phyloP scores from a whole-genome alignment of 768 basidiomycete genomes.

The Mycena pura region DNA sequence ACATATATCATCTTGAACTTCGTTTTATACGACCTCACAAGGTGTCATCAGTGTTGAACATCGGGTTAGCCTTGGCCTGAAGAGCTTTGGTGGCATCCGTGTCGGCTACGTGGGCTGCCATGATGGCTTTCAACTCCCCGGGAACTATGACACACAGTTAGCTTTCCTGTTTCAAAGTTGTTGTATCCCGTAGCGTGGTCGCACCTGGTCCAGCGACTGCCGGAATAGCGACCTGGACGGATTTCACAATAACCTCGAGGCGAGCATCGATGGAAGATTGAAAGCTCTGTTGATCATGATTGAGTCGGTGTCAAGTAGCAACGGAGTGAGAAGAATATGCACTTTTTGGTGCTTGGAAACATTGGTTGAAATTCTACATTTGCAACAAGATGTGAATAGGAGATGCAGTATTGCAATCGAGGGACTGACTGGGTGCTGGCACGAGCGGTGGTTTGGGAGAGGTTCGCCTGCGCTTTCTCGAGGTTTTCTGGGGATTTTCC shows the following conservation, averaged over 20 bases:
- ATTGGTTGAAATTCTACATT: neutral
- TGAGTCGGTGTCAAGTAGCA: too few species aligned
- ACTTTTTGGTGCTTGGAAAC: neutral
- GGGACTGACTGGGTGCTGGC: neutral
- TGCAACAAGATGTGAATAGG: neutral
- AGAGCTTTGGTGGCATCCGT: neutral
- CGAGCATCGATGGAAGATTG: neutral
- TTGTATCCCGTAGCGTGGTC: too few species aligned
- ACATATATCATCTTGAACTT: too few species aligned
- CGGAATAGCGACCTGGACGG: neutral
- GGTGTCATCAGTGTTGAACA: slow-evolving; percentile 23
- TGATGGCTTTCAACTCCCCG: neutral
- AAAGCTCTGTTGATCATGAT: neutral
- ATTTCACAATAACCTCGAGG: neutral
- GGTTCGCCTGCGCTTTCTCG: neutral
- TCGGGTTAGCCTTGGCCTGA: neutral
- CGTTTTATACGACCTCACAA: too few species aligned
- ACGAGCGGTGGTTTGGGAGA: neutral
- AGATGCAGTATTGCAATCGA: neutral
- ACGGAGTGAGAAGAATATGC: neutral
- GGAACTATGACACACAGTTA: too few species aligned
- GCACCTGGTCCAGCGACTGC: neutral
- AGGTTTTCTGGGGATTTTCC: neutral
- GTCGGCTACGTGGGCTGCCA: neutral
- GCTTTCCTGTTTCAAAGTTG: too few species aligned